A percentile compares a stretch with the other conserved stretches of the same genome.
Conservation (phyloP, 257 asterid genomes). For the Solanum appendiculatum region DNA sequence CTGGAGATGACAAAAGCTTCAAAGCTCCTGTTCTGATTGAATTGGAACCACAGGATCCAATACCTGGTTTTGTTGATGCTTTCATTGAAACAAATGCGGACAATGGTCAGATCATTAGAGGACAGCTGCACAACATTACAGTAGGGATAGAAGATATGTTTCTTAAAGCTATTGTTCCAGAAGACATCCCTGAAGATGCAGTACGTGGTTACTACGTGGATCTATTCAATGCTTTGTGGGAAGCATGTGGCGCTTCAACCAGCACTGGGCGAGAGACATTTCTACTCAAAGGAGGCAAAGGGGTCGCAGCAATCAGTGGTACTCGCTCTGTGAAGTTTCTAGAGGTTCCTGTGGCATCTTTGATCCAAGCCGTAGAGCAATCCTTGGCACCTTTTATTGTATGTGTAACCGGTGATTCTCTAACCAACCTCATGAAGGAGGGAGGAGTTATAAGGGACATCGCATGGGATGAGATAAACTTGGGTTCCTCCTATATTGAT, state of each 20-base stretch:
- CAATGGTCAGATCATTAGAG: slow-evolving; percentile 59
- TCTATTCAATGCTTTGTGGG: slow-evolving; percentile 85
- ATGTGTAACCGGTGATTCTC: slow-evolving; percentile 67
- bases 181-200: slow-evolving; percentile 38
- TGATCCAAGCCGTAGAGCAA: slow-evolving; percentile 58
- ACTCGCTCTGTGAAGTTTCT: slow-evolving; percentile 81
- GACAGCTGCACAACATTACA: slow-evolving; percentile 65
- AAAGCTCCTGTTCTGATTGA: slow-evolving; percentile 61
- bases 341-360: slow-evolving; percentile 45
- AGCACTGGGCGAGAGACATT: slow-evolving; percentile 78
- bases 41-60: slow-evolving; percentile 84
- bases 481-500: slow-evolving; percentile 28
- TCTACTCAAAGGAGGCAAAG: slow-evolving; percentile 79
- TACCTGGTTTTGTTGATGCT: slow-evolving; percentile 79
- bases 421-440: slow-evolving; percentile 46
- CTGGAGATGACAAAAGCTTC: slow-evolving; percentile 36
- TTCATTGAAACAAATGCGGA: slow-evolving; percentile 68
- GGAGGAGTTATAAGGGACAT: slow-evolving; percentile 52
- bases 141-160: slow-evolving; percentile 98
- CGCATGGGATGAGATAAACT: slow-evolving; percentile 44
- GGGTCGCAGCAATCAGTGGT: slow-evolving; percentile 72
- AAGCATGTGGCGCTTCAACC: slow-evolving; percentile 77
- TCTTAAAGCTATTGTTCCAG: slow-evolving; percentile 64
- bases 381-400: slow-evolving; percentile 80
- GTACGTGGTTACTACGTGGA: slow-evolving; percentile 38